Evolutionary conservation across 495 filamentous ascomycete species (phyloP), one percentile per base, ranked within the genome.

Genomic region (Aspergillus haitiensis): DNA sequence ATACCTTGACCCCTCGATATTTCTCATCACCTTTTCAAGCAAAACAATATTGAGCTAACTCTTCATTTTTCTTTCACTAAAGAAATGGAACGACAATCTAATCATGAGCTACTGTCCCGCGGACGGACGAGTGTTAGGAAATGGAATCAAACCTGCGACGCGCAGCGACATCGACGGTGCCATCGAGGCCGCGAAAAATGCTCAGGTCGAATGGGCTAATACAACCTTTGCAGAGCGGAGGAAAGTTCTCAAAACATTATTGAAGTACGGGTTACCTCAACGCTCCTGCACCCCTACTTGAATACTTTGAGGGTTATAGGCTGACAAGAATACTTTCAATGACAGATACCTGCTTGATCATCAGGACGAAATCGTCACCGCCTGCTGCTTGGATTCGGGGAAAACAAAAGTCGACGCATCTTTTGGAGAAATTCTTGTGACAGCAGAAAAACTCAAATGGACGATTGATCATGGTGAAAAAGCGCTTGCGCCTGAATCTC

Each of bases 331-430:
- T 33, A 6, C 21, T 53, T 48, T 45, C 27, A 12, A 27, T 13
- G 15, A 18, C 59, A 88, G 85, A 72, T 84, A 85, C 65, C 79
- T 98, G 18, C 83, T 99, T 56, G 89, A 96, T 56, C 89, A 98
- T 73, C 92, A 97, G 71, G 90, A 96, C 53, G 78, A 84, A 35
- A 94, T 99, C 62, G 92, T 89, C 55, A 84, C 83, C 12, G 85
- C 89, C 21, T 92, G 93, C 50, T 97, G 93, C 68, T 80, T 97
- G 13, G 94, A 99, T 76, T 94, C 91, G n/a, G 94, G 94, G 52
- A 99, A 99, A 75, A 96, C 95, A 6, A 89, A 90, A 77, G 85
- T 97, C 32, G 94, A 99, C 70, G 93, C 93, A 8, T 85, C 86
- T 37, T 86, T 99, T 39, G 94, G 94, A 35, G 94, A 99, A 78